A percentile compares a stretch with the other conserved stretches of the same genome.
These are phyloP conservation scores for Pyrrhoderma lamaoense DNA, from an alignment of 1,284 basidiomycete species.

Conservation along the genomic window DNA sequence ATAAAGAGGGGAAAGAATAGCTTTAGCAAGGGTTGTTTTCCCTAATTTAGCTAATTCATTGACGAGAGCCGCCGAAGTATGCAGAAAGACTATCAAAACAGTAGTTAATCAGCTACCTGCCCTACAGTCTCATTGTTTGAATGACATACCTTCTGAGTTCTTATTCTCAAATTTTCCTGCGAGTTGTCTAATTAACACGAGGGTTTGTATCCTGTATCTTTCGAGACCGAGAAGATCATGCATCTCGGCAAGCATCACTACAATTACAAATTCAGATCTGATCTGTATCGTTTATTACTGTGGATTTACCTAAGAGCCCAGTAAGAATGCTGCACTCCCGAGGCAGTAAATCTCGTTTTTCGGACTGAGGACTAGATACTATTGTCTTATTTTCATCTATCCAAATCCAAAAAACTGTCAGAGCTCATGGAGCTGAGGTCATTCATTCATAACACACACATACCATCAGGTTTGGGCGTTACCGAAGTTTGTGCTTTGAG, in stretches of 20 bases:
- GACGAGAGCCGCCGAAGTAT: slow-evolving; percentile 62
- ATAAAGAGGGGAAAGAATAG: slow-evolving; percentile 53
- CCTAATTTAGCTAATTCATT: slow-evolving; percentile 75
- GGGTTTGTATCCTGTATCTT: slow-evolving; percentile 39
- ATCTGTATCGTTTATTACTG: slow-evolving; percentile 4
- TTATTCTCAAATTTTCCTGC: slow-evolving; percentile 22
- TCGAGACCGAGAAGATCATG: slow-evolving; percentile 55
- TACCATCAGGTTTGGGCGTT: slow-evolving; percentile 27
- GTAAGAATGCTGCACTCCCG: slow-evolving; percentile 46
- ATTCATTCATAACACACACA: too few relatives aligned
- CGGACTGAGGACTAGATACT: slow-evolving; percentile 16
- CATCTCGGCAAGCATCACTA: slow-evolving; percentile 58
- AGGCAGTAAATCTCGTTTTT: slow-evolving; percentile 28
- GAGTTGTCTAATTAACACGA: slow-evolving; percentile 41
- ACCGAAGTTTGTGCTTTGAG: neutral
- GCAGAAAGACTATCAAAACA: slow-evolving; percentile 48
- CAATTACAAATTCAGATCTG: slow-evolving; percentile 10
- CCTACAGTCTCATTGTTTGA: neutral
- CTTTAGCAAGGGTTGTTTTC: slow-evolving; percentile 56
- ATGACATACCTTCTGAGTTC: slow-evolving; percentile 7
- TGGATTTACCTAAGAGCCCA: slow-evolving; percentile 39
- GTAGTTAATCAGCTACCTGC: neutral
- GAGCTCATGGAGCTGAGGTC: too few relatives aligned
- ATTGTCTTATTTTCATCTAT: neutral
- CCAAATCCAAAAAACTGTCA: neutral